phyloP scores from a whole-genome alignment of 805 yeast species.

The Starmerella asiatica region DNA sequence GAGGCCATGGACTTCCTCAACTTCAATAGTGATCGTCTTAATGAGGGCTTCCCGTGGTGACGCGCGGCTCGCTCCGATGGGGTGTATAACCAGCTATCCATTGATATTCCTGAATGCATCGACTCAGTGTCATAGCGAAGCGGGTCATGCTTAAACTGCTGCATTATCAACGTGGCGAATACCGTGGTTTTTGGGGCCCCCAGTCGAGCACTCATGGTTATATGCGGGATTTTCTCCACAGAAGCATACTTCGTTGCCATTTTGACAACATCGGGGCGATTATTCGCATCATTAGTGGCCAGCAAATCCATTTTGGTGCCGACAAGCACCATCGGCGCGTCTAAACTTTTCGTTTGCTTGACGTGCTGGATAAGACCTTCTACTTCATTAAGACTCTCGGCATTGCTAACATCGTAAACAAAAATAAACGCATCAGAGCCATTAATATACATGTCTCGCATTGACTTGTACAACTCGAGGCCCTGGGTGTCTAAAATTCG shows the following conservation, averaged over 20 bases:
- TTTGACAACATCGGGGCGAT: slow-evolving; percentile 51
- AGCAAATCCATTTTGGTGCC: slow-evolving; percentile 85
- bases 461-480: slow-evolving; percentile 87
- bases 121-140: slow-evolving; percentile 11
- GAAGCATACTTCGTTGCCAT: slow-evolving; percentile 75
- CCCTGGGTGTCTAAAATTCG: slow-evolving; percentile 91
- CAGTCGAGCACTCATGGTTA: slow-evolving; percentile 86
- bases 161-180: slow-evolving; percentile 76
- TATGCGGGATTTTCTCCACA: slow-evolving; percentile 82
- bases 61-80: slow-evolving; percentile 6
- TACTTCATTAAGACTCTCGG: slow-evolving; percentile 63
- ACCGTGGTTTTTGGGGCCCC: slow-evolving; percentile 84
- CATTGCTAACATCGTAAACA: slow-evolving; percentile 72
- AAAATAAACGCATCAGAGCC: slow-evolving; percentile 82
- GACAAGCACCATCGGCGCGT: slow-evolving; percentile 78
- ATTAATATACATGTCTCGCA: slow-evolving; percentile 60
- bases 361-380: slow-evolving; percentile 73
- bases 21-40: slow-evolving; percentile 12
- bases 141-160: slow-evolving; percentile 28
- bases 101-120: slow-evolving; percentile 10
- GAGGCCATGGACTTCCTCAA: slow-evolving; percentile 16
- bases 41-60: slow-evolving; percentile 9
- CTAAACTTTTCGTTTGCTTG: slow-evolving; percentile 62
- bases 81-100: slow-evolving; percentile 15
- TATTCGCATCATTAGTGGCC: too few relatives aligned